A percentile compares a stretch with the other conserved stretches of the same genome.
These are phyloP conservation scores for Moricandia moricandioides DNA, from an alignment of 345 rosid species.

Conservation along the genomic window DNA sequence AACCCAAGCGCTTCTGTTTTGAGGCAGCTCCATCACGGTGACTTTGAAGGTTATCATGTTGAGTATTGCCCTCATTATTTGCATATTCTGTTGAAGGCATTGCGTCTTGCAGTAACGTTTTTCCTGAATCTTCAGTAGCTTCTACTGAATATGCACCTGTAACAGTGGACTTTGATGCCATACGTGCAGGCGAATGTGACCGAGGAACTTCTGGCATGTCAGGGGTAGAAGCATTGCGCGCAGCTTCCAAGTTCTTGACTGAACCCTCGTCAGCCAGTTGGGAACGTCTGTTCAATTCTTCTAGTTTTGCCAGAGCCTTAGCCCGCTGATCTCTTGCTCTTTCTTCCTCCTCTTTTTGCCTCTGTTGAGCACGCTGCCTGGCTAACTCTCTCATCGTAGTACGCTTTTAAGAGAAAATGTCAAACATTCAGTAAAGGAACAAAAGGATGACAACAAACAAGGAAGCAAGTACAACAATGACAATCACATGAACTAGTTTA, in stretches of 20 bases:
- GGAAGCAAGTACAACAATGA: conserved; percentile 12
- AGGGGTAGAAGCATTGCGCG: conserved; percentile 30
- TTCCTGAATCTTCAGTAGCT: conserved; percentile 35
- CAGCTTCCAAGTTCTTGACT: conserved; percentile 40
- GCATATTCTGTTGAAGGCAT: conserved; percentile 32
- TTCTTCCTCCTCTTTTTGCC: conserved; percentile 88
- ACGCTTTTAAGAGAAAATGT: conserved; percentile 49
- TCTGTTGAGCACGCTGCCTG: conserved; percentile 61
- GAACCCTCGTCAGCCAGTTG: conserved; percentile 47
- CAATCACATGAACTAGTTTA: conserved; percentile 38
- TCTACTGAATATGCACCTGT: conserved; percentile 43
- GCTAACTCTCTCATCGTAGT: conserved; percentile 73
- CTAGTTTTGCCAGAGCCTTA: conserved; percentile 77
- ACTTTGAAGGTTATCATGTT: conserved; percentile 30
- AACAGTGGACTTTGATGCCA: conserved; percentile 20
- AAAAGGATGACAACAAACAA: conserved; percentile 14
- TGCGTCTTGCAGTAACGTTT: conserved; percentile 29
- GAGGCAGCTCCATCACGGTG: conserved; percentile 37
- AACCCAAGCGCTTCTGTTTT: conserved; percentile 55
- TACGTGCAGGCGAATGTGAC: conserved; percentile 30
- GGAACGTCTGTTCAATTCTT: conserved; percentile 77
- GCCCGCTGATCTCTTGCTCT: conserved; percentile 84
- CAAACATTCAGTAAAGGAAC: conserved; percentile 12
- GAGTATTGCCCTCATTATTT: conserved; percentile 37
- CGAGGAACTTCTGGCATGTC: conserved; percentile 45